Base-by-base conservation (phyloP, 2,329 filamentous ascomycete species). In the Apiospora rasikravindrae region DNA sequence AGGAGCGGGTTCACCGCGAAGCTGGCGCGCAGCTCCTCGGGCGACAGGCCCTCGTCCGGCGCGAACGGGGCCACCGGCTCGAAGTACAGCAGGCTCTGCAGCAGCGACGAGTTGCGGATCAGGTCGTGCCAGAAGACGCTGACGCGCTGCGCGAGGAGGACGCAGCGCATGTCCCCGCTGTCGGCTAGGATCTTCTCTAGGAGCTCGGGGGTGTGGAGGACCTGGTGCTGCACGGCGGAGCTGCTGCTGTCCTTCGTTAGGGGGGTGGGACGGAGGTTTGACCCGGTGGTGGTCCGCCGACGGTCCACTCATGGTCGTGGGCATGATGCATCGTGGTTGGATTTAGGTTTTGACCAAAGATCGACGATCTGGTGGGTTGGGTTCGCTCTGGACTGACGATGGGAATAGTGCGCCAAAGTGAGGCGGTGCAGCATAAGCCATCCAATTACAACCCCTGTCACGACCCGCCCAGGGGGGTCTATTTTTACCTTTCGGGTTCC, bases 81-180 rank as follows among this genome's bases (percentile, higher is more conserved):
- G 57, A 64, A 64, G 33, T n/a, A 64, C 19, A 64, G 57, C 57
- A 64, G 11, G 57, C 19, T 13, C 33, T 64, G 57, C 57, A 64
- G 57, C 57, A 37, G 57, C 57, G 57, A 40, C 33, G 57, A 64
- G 57, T 1, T 4, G 57, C 29, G 57, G 33, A 64, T 64, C 33
- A 40, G 7, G 22, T 40, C 57, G 57, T 4, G 57, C 57, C 57
- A 64, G 57, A 64, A 64, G 10, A 13, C 19, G 57, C 33, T 40
- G 33, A 64, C 57, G 33, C 57, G 57, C 57, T 64, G 57, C 8
- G 57, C 57, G 57, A n/a, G 57, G 33, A 64, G 57, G 19, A 64
- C 57, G 8, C 33, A 33, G 57, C 57, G 57, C 57, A 64, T 64
- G 33, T 64, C 57, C 57, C 57, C 57, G 57, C 57, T 40, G 57